Conservation (phyloP, 2,329 filamentous ascomycete genomes). For the Dothistroma pini region DNA sequence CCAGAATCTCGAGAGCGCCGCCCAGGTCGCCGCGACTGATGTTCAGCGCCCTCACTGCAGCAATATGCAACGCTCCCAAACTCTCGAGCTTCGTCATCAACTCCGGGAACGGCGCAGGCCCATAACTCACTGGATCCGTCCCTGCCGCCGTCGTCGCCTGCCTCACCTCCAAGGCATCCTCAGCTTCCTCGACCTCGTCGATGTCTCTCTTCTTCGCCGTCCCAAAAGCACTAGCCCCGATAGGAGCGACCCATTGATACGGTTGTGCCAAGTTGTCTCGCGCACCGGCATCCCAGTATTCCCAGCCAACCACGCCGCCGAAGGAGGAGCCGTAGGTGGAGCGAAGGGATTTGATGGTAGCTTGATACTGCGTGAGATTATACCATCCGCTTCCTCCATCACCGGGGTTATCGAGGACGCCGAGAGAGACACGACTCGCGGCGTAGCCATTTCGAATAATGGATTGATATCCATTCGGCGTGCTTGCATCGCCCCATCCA, state of each 20-base stretch:
- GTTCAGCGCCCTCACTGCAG: conserved; percentile 19
- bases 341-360: conserved; percentile 20
- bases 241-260: conserved; percentile 20
- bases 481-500: conserved; percentile 30
- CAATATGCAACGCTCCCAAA: conserved; percentile 12
- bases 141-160: conserved; percentile 9
- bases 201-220: conserved; percentile 13
- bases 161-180: background rate
- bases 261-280: conserved; percentile 16
- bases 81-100: conserved; percentile 14
- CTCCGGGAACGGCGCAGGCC: conserved; percentile 24
- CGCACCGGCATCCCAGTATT: conserved; percentile 29
- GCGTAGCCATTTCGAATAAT: conserved; percentile 26
- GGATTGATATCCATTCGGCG: conserved; percentile 23
- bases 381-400: conserved; percentile 30
- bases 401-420: conserved; percentile 22
- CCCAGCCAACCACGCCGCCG: conserved; percentile 28
- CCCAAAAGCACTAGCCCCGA: conserved; percentile 16
- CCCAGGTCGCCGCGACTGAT: conserved; percentile 16
- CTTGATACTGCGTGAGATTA: conserved; percentile 14
- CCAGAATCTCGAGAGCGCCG: conserved; percentile 12
- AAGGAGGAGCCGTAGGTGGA: conserved; percentile 23
- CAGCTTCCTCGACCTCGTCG: background rate
- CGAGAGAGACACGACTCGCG: conserved; percentile 25
- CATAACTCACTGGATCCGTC: background rate